Percentiles rank a stretch among this genome's conserved stretches.
Conservation (phyloP, 495 filamentous ascomycete genomes). For the Penicillium paradoxum region DNA sequence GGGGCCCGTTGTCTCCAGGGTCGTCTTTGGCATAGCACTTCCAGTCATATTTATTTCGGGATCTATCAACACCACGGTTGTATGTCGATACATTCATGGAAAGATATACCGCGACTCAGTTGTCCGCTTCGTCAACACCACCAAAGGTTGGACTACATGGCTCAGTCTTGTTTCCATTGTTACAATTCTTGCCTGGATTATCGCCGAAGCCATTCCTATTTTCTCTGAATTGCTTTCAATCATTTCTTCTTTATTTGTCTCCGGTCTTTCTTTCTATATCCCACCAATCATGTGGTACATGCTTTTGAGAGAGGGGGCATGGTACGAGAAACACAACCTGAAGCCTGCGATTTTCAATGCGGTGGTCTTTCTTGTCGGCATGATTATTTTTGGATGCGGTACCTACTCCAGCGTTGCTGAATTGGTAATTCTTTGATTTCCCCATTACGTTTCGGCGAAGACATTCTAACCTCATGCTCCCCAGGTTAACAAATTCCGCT, state of each 20-base stretch:
- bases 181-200: conserved; percentile 56
- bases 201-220: conserved; percentile 63
- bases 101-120: conserved; percentile 48
- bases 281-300: conserved; percentile 60
- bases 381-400: conserved; percentile 47
- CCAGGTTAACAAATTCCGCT: neutral
- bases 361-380: conserved; percentile 23
- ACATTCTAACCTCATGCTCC: neutral
- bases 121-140: conserved; percentile 51
- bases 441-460: neutral
- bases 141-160: conserved; percentile 53
- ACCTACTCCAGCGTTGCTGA: conserved; percentile 44
- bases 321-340: conserved; percentile 17
- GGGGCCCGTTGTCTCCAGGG: conserved; percentile 50
- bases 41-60: conserved; percentile 66
- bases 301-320: conserved; percentile 39
- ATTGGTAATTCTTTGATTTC: conserved; percentile 15
- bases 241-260: conserved; percentile 55
- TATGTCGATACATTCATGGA: conserved; percentile 55
- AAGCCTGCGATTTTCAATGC: conserved; percentile 2
- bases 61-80: conserved; percentile 56
- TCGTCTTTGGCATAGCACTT: conserved; percentile 65
- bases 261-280: conserved; percentile 61
- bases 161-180: conserved; percentile 45
- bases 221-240: conserved; percentile 57